Percentiles rank a stretch among this genome's conserved stretches.
Evolutionary conservation across 805 yeast genomes (phyloP).

Genomic region (Wickerhamiella australiensis): DNA sequence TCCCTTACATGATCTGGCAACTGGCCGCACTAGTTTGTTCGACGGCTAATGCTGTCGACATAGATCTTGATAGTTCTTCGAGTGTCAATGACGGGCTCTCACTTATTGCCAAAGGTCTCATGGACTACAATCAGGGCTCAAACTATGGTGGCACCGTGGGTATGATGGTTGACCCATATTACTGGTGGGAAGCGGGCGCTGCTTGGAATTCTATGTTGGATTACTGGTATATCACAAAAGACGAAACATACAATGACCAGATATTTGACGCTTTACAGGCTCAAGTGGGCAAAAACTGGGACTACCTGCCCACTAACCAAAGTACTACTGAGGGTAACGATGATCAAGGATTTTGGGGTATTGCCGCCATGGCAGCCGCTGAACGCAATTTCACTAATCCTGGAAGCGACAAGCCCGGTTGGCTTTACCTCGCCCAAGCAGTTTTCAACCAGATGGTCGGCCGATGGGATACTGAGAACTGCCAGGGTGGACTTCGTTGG

Average conservation of each 20-base stretch:
- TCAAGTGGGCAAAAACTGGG: constrained; percentile 53
- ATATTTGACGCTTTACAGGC: constrained; percentile 49
- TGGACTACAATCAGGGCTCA: constrained; percentile 69
- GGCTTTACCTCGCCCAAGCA: constrained; percentile 74
- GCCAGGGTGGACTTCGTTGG: constrained; percentile 82
- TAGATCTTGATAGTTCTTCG: constrained; percentile 17
- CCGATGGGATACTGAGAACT: constrained; percentile 57
- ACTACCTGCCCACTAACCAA: constrained; percentile 72
- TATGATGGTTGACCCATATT: constrained; percentile 60
- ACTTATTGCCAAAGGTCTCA: constrained; percentile 52
- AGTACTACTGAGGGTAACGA: constrained; percentile 81
- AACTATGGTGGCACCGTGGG: constrained; percentile 60
- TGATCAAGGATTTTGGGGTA: constrained; percentile 90
- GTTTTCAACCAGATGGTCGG: constrained; percentile 72
- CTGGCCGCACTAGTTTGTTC: background rate
- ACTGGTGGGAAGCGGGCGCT: constrained; percentile 91
- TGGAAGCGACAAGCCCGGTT: constrained; percentile 42
- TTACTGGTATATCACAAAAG: constrained; percentile 56
- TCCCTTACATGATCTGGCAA: constrained; percentile 3
- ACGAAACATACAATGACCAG: constrained; percentile 47
- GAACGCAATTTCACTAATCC: constrained; percentile 76
- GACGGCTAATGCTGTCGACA: constrained; percentile 5
- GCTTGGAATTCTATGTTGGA: constrained; percentile 60
- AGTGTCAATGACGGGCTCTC: constrained; percentile 39
- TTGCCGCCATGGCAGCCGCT: constrained; percentile 72